Percentiles rank a stretch among this genome's conserved stretches.
Conservation (phyloP, 164 flowering plant genomes). For the Sedum album region DNA sequence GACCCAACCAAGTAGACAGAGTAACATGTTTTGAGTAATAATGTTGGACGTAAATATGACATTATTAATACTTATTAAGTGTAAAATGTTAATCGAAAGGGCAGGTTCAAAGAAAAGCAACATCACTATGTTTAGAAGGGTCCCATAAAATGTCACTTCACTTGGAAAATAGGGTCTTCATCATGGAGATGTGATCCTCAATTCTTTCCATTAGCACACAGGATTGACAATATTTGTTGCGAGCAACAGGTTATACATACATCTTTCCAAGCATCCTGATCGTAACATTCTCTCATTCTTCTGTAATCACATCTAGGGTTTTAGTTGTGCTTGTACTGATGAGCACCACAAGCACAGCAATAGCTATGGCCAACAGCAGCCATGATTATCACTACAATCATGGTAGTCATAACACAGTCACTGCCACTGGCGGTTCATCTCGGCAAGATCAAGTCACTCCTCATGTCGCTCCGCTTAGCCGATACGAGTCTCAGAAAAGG, state of each 20-base stretch:
- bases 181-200: conserved; percentile 29
- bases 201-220: conserved; percentile 25
- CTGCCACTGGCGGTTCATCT: conserved; percentile 14
- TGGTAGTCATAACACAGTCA: background rate
- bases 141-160: too few relatives aligned
- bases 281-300: background rate
- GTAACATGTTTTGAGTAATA: conserved; percentile 1
- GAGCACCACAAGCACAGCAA: conserved; percentile 9
- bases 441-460: background rate
- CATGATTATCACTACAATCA: background rate
- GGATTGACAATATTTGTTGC: background rate
- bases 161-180: conserved; percentile 19
- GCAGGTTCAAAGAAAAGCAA: background rate
- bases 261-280: background rate
- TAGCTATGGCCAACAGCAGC: background rate
- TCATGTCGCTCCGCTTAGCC: conserved; percentile 26
- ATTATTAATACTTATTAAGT: background rate
- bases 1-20: background rate
- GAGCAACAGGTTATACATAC: background rate
- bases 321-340: background rate
- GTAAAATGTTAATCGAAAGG: background rate
- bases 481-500: too few relatives aligned
- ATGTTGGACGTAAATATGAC: too few relatives aligned
- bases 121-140: conserved; percentile 3
- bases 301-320: background rate